phyloP scores from a whole-genome alignment of 176 grass and related monocot genomes.

The Poa pratensis region DNA sequence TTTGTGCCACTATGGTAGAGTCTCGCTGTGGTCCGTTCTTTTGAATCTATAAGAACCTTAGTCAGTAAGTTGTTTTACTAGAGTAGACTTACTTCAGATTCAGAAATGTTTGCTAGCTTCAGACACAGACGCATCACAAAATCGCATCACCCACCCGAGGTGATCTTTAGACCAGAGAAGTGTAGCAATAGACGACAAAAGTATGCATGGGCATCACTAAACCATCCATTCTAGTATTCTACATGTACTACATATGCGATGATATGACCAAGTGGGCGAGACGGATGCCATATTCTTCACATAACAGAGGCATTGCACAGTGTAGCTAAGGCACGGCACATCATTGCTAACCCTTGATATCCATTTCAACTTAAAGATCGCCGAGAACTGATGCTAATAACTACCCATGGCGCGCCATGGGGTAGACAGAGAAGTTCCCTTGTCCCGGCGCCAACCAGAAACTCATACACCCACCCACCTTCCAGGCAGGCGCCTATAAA shows the following conservation, averaged over 20 bases:
- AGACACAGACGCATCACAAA: too few relatives aligned
- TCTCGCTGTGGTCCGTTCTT: too few relatives aligned
- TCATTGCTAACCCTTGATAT: neutral
- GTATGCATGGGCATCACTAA: neutral
- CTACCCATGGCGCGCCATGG: neutral
- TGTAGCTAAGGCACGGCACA: neutral
- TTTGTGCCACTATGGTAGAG: neutral
- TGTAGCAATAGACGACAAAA: neutral
- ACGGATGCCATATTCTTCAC: neutral
- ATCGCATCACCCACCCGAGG: too few relatives aligned
- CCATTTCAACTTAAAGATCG: conserved; percentile 11
- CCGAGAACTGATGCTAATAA: conserved; percentile 4
- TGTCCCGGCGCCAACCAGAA: neutral
- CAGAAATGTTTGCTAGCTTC: too few relatives aligned
- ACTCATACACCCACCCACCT: neutral
- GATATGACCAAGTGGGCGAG: neutral
- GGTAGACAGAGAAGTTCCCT: neutral
- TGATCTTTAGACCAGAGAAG: neutral
- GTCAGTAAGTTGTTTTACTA: neutral
- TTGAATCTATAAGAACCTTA: too few relatives aligned
- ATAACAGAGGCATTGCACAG: neutral
- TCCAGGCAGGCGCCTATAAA: conserved; percentile 37
- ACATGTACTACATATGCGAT: neutral
- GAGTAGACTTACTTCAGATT: neutral
- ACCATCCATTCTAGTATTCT: neutral